Base-by-base conservation (phyloP, 2,329 filamentous ascomycete species). In the Penicillium expansum region DNA sequence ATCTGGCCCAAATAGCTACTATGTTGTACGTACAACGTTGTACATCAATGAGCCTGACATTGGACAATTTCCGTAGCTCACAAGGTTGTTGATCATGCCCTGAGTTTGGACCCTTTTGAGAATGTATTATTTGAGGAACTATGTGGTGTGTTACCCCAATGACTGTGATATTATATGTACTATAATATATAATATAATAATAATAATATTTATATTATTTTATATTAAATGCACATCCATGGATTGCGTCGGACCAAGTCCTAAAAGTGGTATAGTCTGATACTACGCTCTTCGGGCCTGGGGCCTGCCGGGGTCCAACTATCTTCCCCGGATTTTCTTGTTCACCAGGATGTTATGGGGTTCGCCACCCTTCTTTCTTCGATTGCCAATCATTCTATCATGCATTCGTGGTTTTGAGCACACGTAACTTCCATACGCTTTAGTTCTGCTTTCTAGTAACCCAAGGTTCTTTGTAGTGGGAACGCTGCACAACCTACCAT, bases 251-350 rank as follows among this genome's bases (percentile, higher is more conserved):
- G 56, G 56, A 37, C 39, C 52, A 58, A 32, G 16, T 16, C 44
- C 56, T 16, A 45, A 42, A 33, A 13, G n/a, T 2, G 52, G 52
- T 22, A 41, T 58, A 55, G 56, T 32, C 18, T 20, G 10, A 58
- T 58, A 13, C 52, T 55, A 58, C 56, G 14, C 11, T 44, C 18
- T 14, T 9, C 44, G 49, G 49, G 43, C 54, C 53, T 38, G 47
- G 14, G 45, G 30, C 29, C 13, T 16, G 20, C 38, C 38, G 37
- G 41, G 24, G 30, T 48, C 42, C n/a, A 35, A 37, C 13, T 27
- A 33, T 29, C 16, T 57, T 57, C 55, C 55, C 55, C 55, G 55
- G 55, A 57, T 57, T 54, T 57, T 48, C 55, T 16, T 30, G 9
- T 13, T 30, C 29, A 30, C 5, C 10, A 20, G 27, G 20, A 24